Evolutionary conservation across 139 green algal genomes (phyloP), one percentile per base, ranked within the genome.

Genomic region (Marvania coccoides): DNA sequence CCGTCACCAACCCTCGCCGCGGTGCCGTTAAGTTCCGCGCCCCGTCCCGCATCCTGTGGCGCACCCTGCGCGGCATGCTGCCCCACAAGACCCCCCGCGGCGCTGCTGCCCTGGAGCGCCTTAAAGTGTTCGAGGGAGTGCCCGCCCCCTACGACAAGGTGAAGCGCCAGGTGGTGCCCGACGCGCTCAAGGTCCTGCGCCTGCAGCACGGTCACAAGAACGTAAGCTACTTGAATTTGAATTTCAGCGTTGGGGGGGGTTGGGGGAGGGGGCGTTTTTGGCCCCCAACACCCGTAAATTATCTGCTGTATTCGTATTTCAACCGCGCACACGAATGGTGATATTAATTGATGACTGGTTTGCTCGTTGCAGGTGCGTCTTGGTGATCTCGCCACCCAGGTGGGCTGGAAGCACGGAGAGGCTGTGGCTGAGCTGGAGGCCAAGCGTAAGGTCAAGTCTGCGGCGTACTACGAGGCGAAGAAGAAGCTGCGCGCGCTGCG

Each of bases 71-170:
- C 81, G 90, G 93, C 40, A 99, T 99, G 95, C 69, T 99, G 23
- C 95, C 95, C 12, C 91, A 99, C 86, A 99, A 99, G 91, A 97
- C 90, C 28, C 58, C 82, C 51, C 87, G 95, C 57, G 95, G 95
- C 45, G 85, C 81, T 29, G 87, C 84, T 15, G 95, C 94, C n/a
- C 72, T 99, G 76, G 91, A 96, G 69, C 81, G 95, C 58, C 74
- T 99, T 24, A 97, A 97, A 89, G 66, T 24, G 31, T 99, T 93
- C 67, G 95, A 99, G 86, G 95, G 95, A 58, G 80, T 99, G 40
- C 95, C 95, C 7, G 51, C 78, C 12, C 73, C 67, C 39, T 76
- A 76, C 48, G 67, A 80, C 61, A 76, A 72, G 46, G 67, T 89
- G 34, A 98, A 98, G 88, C 86, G 91, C 71, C 48, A 97, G 73